Conservation (phyloP, 1,139 yeast species). For the Kurtzmaniella quercitrusa region DNA sequence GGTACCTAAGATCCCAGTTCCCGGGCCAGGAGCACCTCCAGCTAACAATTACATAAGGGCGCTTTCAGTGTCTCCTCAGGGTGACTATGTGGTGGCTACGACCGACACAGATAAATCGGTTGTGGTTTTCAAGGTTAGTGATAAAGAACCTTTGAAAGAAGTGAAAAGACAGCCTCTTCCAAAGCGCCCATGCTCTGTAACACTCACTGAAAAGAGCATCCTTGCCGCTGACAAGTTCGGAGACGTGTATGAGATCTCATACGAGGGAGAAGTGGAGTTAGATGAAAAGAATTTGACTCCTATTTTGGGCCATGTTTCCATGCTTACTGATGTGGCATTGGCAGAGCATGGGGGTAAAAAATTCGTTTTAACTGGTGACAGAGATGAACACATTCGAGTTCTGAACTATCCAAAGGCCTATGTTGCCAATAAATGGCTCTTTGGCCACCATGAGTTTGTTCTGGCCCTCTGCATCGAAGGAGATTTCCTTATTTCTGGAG, state of each 20-base stretch:
- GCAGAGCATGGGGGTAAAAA: conserved; percentile 43
- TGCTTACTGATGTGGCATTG: conserved; percentile 71
- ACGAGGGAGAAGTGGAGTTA: conserved; percentile 23
- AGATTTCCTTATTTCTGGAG: conserved; percentile 65
- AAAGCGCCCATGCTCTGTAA: conserved; percentile 86
- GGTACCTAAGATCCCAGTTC: conserved; percentile 54
- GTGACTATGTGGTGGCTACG: conserved; percentile 55
- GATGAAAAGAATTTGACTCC: conserved; percentile 53
- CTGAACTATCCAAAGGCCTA: conserved; percentile 76
- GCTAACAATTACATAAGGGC: conserved; percentile 64
- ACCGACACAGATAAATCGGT: conserved; percentile 84
- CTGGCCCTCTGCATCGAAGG: conserved; percentile 27
- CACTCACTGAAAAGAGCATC: conserved; percentile 47
- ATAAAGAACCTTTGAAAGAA: conserved; percentile 39
- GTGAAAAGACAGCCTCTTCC: conserved; percentile 75
- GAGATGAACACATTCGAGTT: conserved; percentile 95
- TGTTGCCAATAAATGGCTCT: conserved; percentile 76
- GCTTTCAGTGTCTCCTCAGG: conserved; percentile 44
- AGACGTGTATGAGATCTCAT: conserved; percentile 69
- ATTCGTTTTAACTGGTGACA: conserved; percentile 74
- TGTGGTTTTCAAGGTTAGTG: conserved; percentile 51
- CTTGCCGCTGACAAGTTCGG: conserved; percentile 96
- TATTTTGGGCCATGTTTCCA: conserved; percentile 91
- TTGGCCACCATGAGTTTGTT: conserved; percentile 84
- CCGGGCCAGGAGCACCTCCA: conserved; percentile 67